phyloP scores from a whole-genome alignment of 352 stramenopile species.

The Globisporangium perplexum region DNA sequence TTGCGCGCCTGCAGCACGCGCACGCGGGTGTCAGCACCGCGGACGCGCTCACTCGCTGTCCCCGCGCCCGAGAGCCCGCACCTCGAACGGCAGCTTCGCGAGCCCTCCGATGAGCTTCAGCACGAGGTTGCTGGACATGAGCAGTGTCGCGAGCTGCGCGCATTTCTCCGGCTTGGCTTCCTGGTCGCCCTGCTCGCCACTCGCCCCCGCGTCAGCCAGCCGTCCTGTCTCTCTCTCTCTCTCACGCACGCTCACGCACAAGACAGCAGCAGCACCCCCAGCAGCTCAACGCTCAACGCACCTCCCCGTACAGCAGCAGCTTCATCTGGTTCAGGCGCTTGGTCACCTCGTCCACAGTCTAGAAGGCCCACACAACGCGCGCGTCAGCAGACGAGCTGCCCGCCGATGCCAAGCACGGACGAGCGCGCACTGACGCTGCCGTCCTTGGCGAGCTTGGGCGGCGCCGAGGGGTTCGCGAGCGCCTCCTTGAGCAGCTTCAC shows the following conservation, averaged over 20 bases:
- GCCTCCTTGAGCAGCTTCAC: conserved; percentile 78
- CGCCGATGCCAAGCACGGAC: too few species aligned
- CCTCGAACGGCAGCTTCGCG: conserved; percentile 78
- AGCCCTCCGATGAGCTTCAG: conserved; percentile 63
- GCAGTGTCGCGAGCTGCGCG: conserved; percentile 62
- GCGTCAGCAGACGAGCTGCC: too few species aligned
- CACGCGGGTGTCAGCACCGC: not conserved
- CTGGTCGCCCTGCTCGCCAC: conserved; percentile 45
- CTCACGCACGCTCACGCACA: too few species aligned
- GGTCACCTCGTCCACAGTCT: conserved; percentile 56
- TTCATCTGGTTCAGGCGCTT: conserved; percentile 87
- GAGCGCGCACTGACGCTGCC: conserved; percentile 10
- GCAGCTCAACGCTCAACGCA: too few species aligned
- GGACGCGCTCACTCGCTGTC: too few species aligned
- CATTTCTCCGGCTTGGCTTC: conserved; percentile 78
- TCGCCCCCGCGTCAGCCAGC: too few species aligned
- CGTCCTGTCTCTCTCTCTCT: not conserved
- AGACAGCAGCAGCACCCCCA: too few species aligned
- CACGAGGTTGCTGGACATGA: conserved; percentile 68
- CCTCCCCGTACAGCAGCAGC: conserved; percentile 72
- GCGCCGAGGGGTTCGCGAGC: conserved; percentile 38
- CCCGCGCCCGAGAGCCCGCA: too few species aligned
- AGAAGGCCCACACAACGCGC: not conserved
- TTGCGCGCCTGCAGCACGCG: conserved; percentile 41
- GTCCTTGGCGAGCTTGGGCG: conserved; percentile 58